Base-by-base conservation (phyloP, 768 basidiomycete genomes). In the Tricholoma sp. region DNA sequence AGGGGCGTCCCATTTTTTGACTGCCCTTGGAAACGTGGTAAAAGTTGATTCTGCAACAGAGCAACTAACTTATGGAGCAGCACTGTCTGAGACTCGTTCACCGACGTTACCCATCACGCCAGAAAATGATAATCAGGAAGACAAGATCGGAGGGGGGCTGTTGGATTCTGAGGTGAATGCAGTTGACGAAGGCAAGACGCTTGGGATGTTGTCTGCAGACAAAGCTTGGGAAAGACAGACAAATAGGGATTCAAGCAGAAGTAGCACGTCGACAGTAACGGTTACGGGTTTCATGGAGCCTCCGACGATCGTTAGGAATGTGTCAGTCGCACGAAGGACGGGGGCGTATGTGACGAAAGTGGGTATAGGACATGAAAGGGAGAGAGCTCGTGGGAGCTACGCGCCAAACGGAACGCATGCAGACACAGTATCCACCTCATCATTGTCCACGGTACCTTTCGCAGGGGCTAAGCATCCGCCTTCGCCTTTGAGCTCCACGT, bases 401-500 rank as follows among this genome's bases (percentile, higher is more conserved):
- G 3, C n/a, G 18, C 47, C 24, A 19, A 46, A 41, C 18, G 53
- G 27, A 51, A 46, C 10, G 12, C 19, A 29, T 21, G 18, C 57
- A 5, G 47, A 22, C 16, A 32, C 57, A 27, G 56, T 54, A 27
- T 32, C 60, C 22, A 32, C 55, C 11, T 55, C 41, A 21, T 35
- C 54, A 27, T 46, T 58, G 46, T 57, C 60, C 2, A 45, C 55
- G 22, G 54, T 53, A 10, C 39, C 39, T 14, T 35, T 49, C 27
- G 27, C 61, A 16, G 65, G 59, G 24, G 57, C 56, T 21, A 62
- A 63, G 24, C 68, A 68, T 35, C 72, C 72, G 14, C 71, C 76
- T 4, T 82, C 83, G 6, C 83, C 83, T 5, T 69, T 77, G 35
- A 77, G 77, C 57, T 78, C 79, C 11, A 74, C 76, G 31, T 83